phyloP scores from a whole-genome alignment of 140 eudicot species.

The Artemisia princeps region DNA sequence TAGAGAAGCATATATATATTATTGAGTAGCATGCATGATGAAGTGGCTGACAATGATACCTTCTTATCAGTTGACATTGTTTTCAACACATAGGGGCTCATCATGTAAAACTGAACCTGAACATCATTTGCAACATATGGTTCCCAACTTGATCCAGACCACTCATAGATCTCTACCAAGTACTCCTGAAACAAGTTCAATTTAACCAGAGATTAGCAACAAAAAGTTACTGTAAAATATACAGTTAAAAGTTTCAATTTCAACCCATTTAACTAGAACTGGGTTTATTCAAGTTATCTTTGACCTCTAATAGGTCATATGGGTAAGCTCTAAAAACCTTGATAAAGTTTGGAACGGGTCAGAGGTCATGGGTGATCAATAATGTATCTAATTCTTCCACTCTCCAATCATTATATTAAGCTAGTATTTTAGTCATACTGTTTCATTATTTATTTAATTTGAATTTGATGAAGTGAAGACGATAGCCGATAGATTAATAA shows the following conservation, averaged over 20 bases:
- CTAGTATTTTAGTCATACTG: too few species aligned
- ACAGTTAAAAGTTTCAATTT: not conserved
- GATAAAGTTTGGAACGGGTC: too few species aligned
- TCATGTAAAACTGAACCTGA: slow-evolving; percentile 92
- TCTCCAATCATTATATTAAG: too few species aligned
- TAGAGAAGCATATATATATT: not conserved
- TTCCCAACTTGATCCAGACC: slow-evolving; percentile 87
- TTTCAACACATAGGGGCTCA: slow-evolving; percentile 92
- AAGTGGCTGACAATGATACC: slow-evolving; percentile 33
- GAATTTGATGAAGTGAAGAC: too few species aligned
- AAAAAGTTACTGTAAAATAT: too few species aligned
- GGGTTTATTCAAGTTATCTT: not conserved
- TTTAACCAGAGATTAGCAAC: slow-evolving; percentile 14
- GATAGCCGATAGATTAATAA: too few species aligned
- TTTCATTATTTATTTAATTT: too few species aligned
- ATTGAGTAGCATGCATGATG: not conserved
- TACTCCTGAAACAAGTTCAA: slow-evolving; percentile 52
- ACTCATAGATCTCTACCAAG: slow-evolving; percentile 70
- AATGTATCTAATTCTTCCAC: too few species aligned
- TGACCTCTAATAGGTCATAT: too few species aligned
- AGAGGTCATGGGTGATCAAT: too few species aligned
- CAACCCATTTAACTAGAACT: not conserved
- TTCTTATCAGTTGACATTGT: slow-evolving; percentile 66
- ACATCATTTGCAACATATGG: slow-evolving; percentile 86
- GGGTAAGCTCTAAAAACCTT: too few species aligned